These are phyloP conservation scores for Trichosporon sp. DNA, from an alignment of 1,284 basidiomycete genomes.

Conservation along the genomic window DNA sequence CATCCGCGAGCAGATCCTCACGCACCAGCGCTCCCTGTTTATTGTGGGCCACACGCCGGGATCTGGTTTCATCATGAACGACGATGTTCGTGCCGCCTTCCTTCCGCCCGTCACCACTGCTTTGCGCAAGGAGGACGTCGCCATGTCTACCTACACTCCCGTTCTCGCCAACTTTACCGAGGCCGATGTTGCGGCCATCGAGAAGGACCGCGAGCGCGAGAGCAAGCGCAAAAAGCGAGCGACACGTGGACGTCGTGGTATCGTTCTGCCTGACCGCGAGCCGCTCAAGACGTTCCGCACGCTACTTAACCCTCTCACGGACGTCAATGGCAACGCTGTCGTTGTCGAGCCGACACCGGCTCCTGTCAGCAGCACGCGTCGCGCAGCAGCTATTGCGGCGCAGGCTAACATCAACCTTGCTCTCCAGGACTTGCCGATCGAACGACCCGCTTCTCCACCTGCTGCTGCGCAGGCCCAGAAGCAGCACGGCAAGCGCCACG, in stretches of 20 bases:
- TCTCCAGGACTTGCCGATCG: conserved; percentile 47
- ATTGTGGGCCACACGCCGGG: conserved; percentile 82
- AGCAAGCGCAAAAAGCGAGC: conserved; percentile 72
- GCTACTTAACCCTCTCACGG: conserved; percentile 53
- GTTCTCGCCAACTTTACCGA: conserved; percentile 81
- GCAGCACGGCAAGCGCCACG: conserved; percentile 7
- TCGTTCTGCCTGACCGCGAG: conserved; percentile 87
- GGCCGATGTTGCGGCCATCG: conserved; percentile 78
- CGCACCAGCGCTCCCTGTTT: conserved; percentile 87
- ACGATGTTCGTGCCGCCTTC: conserved; percentile 85
- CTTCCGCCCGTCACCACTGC: conserved; percentile 63
- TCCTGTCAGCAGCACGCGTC: conserved; percentile 57
- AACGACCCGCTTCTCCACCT: conserved; percentile 48
- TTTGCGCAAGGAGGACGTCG: conserved; percentile 67
- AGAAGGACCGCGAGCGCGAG: conserved; percentile 91
- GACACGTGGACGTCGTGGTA: conserved; percentile 80
- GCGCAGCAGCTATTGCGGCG: conserved; percentile 79
- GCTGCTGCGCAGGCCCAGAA: conserved; percentile 22
- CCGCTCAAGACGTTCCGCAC: conserved; percentile 86
- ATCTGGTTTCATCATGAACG: conserved; percentile 73
- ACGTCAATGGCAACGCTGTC: conserved; percentile 31
- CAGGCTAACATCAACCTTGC: conserved; percentile 51
- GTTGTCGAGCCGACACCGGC: conserved; percentile 49
- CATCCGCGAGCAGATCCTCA: conserved; percentile 90
- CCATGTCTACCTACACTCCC: conserved; percentile 70